Base-by-base conservation (phyloP, 2,329 filamentous ascomycete species). In the Hypomyces perniciosus region DNA sequence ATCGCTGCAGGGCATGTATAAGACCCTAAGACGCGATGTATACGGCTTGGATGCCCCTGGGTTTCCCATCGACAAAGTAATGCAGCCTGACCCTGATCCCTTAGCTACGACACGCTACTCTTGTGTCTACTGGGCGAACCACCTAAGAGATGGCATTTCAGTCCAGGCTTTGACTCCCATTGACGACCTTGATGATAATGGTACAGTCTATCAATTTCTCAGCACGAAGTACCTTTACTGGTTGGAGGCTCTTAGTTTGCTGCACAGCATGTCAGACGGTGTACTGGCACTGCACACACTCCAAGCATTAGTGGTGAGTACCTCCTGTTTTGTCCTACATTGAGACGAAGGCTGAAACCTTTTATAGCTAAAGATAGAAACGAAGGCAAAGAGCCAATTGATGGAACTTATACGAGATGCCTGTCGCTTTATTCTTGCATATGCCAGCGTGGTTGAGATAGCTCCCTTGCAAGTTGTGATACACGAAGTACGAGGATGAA, bases 231-330 rank as follows among this genome's bases (percentile, higher is more conserved):
- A 65, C 45, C 62, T 76, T 1, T 63, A 74, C 46, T 76, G 70
- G 72, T 57, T 77, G 2, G 72, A 76, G 50, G 65, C 68, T 33
- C 61, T 75, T 2, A 68, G 68, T 42, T 61, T 72, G 4, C 53
- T 69, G 12, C 40, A 47, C 8, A 53, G 57, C 37, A 54, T 65
- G 5, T 54, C 56, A 7, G 42, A 57, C 49, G 67, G 50, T 6
- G 10, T 53, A 5, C 13, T 37, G 41, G 53, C 54, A 8, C 37
- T 56, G 20, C n/a, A 35, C 46, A n/a, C 46, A 44, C 35, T 52
- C 56, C 5, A 31, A 46, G 34, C 27, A 27, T 46, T 41, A 56
- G 13, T n/a, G 20, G 54, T 56, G 5, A 46, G 54, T 27, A n/a
- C 20, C 9, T 27, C n/a, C 26, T 27, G 8, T 12, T 6, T 13